Base-by-base conservation (phyloP, 2,329 filamentous ascomycete genomes). In the Alternaria hordeiaustralica region DNA sequence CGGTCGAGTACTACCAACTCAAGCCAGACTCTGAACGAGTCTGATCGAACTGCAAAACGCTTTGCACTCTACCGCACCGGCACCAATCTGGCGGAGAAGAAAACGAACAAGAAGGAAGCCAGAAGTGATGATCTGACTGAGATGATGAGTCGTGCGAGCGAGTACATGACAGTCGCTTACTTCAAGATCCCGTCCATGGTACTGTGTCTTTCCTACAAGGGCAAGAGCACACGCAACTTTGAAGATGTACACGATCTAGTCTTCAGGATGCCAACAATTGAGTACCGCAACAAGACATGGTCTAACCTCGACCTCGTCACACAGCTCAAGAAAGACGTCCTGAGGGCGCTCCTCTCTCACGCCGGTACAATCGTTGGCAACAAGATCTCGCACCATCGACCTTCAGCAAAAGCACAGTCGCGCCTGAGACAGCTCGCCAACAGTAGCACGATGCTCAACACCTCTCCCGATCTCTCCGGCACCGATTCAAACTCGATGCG, bases 211-310 rank as follows among this genome's bases (percentile, higher is more conserved):
- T 96, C 92, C 76, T 97, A 97, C 86, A 97, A 98, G 80, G 96
- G 96, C 75, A 96, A 94, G 78, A 93, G 94, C 47, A 93, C 97
- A 69, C 93, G 94, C 76, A 99, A 98, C 74, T 87, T 99, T 61
- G 94, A 97, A 82, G 96, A 99, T 79, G 91, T 99, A 15, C 95
- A 99, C 81, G 91, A 98, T 76, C 96, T 99, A 71, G 96, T 99
- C 53, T 99, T 99, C 87, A 90, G 93, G 33, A 88, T 99, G 82
- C 96, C 96, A 4, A 91, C 92, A 3, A 90, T 99, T 50, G 96
- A 99, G 79, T 98, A 97, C 83, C 89, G 93, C 67, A 99, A 99
- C 85, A 99, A 99, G 84, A 98, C 94, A 9, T 99, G 96, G 96
- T 97, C 94, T 7, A 99, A 98, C 78, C 87, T 99, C 7, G 96